Conservation (phyloP, 129 eudicot species). For the Centaurea solstitialis region DNA sequence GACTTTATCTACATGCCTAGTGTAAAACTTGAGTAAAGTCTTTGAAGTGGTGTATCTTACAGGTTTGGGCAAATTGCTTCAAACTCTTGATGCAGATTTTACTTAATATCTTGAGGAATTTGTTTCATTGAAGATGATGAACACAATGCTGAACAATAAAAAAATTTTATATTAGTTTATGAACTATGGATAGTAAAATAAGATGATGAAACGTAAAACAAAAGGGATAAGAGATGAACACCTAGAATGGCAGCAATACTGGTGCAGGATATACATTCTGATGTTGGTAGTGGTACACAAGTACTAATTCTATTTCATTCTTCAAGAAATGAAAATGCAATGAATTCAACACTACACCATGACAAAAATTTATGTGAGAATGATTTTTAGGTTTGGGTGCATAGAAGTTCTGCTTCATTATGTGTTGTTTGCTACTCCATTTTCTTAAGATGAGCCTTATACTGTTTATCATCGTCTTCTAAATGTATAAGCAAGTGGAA, state of each 20-base stretch:
- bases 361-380: background rate
- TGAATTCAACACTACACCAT: background rate
- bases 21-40: constrained; percentile 14
- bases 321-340: constrained; percentile 9
- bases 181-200: constrained; percentile 3
- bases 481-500: constrained; percentile 39
- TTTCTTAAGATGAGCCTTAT: constrained; percentile 3
- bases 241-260: background rate
- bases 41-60: constrained; percentile 19
- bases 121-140: constrained; percentile 1
- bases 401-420: constrained; percentile 5
- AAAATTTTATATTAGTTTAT: background rate
- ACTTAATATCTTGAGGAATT: constrained; percentile 11
- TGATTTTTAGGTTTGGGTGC: constrained; percentile 9
- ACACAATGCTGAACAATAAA: background rate
- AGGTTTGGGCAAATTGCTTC: constrained; percentile 2
- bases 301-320: background rate
- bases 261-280: background rate
- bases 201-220: background rate
- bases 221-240: background rate
- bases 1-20: constrained; percentile 1
- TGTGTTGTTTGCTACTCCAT: constrained; percentile 8
- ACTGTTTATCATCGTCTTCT: constrained; percentile 19
- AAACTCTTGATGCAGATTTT: background rate
- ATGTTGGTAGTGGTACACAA: background rate